A percentile compares a stretch with the other conserved stretches of the same genome.
phyloP scores from a whole-genome alignment of 73 alveolate genomes.

The Effrenium voratum region DNA sequence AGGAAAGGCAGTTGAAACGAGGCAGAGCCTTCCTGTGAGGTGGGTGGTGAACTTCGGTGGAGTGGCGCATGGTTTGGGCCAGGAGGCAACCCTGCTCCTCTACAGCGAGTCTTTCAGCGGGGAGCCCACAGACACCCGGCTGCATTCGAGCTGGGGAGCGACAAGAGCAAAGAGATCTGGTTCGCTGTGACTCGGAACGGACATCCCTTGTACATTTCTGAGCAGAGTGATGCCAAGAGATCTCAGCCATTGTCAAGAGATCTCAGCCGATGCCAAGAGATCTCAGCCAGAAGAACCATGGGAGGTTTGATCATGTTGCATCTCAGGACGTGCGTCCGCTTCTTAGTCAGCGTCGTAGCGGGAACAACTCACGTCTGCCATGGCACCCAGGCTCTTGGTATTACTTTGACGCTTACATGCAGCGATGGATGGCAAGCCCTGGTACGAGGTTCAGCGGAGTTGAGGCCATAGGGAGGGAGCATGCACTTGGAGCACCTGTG shows the following conservation, averaged over 20 bases:
- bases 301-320: neutral
- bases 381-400: constrained; percentile 59
- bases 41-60: constrained; percentile 82
- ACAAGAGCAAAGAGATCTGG: too few species aligned
- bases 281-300: neutral
- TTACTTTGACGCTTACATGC: constrained; percentile 61
- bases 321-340: constrained; percentile 12
- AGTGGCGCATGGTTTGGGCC: constrained; percentile 89
- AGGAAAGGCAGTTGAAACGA: too few species aligned
- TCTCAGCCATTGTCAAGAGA: neutral
- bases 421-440: constrained; percentile 45
- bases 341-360: too few species aligned
- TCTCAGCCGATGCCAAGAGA: neutral
- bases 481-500: neutral
- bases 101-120: constrained; percentile 1
- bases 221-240: neutral
- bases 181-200: too few species aligned
- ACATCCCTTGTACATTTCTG: too few species aligned
- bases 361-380: too few species aligned
- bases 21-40: too few species aligned
- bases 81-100: constrained; percentile 41
- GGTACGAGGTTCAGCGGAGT: neutral
- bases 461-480: neutral
- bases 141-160: neutral
- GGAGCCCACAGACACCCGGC: constrained; percentile 19